Percentiles rank a stretch among this genome's conserved stretches.
phyloP scores from a whole-genome alignment of 139 green algal genomes.

The Chlamydomonas incerta region DNA sequence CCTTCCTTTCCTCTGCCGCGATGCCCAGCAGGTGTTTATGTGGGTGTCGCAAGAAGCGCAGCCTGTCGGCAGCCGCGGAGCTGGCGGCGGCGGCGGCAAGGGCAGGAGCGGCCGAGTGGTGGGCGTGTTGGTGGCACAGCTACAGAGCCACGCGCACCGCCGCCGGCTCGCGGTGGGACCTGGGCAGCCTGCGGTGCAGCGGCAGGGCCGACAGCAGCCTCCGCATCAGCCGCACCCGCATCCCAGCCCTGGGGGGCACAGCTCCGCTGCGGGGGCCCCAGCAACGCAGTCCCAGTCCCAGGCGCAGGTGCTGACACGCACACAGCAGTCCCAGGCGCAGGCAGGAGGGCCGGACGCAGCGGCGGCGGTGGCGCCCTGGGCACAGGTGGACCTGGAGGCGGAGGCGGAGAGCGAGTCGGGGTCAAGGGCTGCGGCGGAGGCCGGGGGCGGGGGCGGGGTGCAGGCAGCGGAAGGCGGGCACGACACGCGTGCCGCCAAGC shows the following conservation, averaged over 20 bases:
- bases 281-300: no score
- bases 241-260: no score
- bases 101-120: neutral
- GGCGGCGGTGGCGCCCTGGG: neutral
- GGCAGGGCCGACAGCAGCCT: no score
- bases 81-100: neutral
- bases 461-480: neutral
- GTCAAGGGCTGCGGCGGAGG: neutral
- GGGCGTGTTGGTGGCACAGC: constrained; percentile 34
- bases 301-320: no score
- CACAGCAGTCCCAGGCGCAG: no score
- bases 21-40: constrained; percentile 13
- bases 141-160: constrained; percentile 1
- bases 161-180: neutral
- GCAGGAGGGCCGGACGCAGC: no score
- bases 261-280: no score
- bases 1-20: no score
- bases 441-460: no score
- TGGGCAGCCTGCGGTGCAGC: neutral
- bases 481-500: no score
- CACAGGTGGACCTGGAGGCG: neutral
- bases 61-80: no score
- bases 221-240: neutral
- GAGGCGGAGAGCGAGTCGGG: no score
- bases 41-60: neutral